Base-by-base conservation (phyloP, 2,329 filamentous ascomycete species). In the Fusarium incarnatum region DNA sequence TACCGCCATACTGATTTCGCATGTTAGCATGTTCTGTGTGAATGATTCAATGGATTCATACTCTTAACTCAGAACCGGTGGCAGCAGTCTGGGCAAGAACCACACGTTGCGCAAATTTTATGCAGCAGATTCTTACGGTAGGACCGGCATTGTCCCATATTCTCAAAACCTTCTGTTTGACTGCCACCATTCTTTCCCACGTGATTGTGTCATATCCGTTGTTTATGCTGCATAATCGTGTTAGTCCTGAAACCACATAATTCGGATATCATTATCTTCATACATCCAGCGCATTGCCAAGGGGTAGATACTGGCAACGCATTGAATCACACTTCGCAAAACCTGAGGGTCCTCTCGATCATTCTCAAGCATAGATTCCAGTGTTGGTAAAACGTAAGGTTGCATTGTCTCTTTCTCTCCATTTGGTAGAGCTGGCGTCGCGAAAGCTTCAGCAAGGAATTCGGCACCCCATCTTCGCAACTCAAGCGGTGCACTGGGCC, bases 31-130 rank as follows among this genome's bases (percentile, higher is more conserved):
- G 16, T 46, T 57, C 40, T 41, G 18, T 16, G 32, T 16, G 40
- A 42, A 18, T 4, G 25, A 8, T 34, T 32, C 20, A 37, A n/a
- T 12, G 13, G 27, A 45, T 22, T 15, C 69, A 64, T 87, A 97
- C 93, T 83, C 93, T 90, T 73, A 92, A 92, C 77, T 98, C 95
- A 59, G 89, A 85, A 72, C 93, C 92, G 62, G 91, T 83, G 48
- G 93, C 93, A n/a, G 91, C 90, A 13, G 94, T 98, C 81, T 99
- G 95, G 20, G 94, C 93, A 71, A 98, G 88, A 46, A 99, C 92
- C 46, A 98, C 93, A 69, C 93, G 90, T 82, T 99, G 95, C 40
- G 94, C 91, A 80, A 99, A 99, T 81, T 99, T 99, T 86, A 98
- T 91, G 83, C 96, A 98, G 84, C 94, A 97, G 79, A 98, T 91